Evolutionary conservation across 1,139 yeast species (phyloP), one percentile per base, ranked within the genome.

Genomic region (Diutina pseudorugosa): DNA sequence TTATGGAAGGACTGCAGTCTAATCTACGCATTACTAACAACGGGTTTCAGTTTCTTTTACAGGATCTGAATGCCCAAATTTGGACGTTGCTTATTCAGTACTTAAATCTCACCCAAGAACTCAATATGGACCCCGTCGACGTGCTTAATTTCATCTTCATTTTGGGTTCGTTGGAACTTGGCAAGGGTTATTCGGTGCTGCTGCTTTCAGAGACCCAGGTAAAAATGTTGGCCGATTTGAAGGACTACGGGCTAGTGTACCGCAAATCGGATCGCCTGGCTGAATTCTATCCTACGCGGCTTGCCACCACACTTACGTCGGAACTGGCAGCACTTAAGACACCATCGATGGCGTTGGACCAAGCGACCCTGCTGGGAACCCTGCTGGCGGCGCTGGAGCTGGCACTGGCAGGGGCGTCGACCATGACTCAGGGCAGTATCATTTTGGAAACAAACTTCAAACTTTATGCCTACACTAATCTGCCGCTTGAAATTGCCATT

Each of bases 61-160:
- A 93, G 65, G 97, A 91, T 61, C 86, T 86, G 30, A 90, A 89
- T 65, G 88, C 96, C 1, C 99, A 93, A 67, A 85, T 93, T 16
- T 93, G 99, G 99, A 85, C 96, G 0, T 71, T 93, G 44, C 68
- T 93, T 47, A 70, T 93, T 51, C 97, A 93, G 65, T 94, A 94
- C 64, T 71, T 94, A 56, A 85, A 85, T 63, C 77, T 89, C 75
- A 80, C 97, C 0, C 94, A 88, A 60, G 83, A 83, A 49, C 73
- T 88, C 51, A 82, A 86, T 61, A 88, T 91, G 96, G 96, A 93
- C 66, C 94, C 96, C 0, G 98, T 93, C 27, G 98, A 94, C 62
- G 96, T 93, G 45, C 73, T 93, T 50, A 91, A 93, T 65, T 93
- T 93, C 65, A 85, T 93, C 18, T 94, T 93, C 68, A 85, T 91